Conservation (phyloP, 2,329 filamentous ascomycete genomes). For the Colletotrichum sp. region DNA sequence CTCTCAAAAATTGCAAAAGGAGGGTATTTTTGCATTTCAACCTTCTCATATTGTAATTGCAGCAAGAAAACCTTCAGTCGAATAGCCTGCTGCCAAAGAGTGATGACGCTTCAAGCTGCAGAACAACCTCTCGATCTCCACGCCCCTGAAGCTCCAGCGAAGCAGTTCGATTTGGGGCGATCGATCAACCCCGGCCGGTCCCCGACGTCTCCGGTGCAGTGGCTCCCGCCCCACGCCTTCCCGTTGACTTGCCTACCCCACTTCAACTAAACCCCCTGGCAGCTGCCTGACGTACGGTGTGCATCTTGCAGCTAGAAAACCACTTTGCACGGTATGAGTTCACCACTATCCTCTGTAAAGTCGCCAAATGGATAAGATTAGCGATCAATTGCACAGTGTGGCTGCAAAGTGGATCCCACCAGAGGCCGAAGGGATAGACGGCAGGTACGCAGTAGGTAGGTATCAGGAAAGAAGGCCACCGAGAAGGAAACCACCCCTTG, state of each 20-base stretch:
- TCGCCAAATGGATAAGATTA: neutral
- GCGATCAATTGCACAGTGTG: constrained; percentile 3
- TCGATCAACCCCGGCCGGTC: neutral
- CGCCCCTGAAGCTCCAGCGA: neutral
- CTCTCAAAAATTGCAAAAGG: neutral
- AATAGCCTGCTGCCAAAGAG: neutral
- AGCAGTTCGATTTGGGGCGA: constrained; percentile 1
- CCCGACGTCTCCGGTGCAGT: constrained; percentile 7
- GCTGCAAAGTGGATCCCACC: neutral
- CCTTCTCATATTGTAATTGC: neutral
- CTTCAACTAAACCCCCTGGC: constrained; percentile 18
- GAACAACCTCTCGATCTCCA: neutral
- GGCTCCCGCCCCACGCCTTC: constrained; percentile 17
- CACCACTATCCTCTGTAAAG: neutral
- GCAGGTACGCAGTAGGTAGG: too few species aligned
- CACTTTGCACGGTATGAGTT: neutral
- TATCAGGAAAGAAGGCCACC: neutral
- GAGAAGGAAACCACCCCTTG: neutral
- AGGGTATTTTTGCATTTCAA: neutral
- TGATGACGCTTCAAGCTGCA: neutral
- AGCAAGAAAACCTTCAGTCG: neutral
- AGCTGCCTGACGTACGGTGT: neutral
- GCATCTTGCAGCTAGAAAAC: neutral
- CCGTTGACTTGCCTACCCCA: neutral
- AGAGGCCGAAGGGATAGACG: neutral